phyloP scores from a whole-genome alignment of 805 yeast species.

The Isabelozyma pseudorhagii region DNA sequence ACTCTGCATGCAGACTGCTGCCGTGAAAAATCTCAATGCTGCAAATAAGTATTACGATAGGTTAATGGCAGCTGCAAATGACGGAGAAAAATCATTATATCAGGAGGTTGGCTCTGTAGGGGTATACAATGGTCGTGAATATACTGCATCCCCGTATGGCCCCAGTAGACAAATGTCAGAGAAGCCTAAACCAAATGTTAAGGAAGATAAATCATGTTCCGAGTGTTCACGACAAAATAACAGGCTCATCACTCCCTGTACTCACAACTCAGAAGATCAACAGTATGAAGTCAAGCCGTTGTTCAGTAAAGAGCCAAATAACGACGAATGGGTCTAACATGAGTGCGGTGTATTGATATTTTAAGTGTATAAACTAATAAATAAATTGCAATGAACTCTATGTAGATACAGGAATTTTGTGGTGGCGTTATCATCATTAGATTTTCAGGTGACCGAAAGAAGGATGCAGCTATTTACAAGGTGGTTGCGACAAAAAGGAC shows the following conservation, averaged over 20 bases:
- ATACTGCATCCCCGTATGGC: neutral
- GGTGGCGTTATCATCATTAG: neutral
- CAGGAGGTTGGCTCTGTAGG: neutral
- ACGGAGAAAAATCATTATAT: neutral
- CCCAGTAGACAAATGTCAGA: neutral
- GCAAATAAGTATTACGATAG: neutral
- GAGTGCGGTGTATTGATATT: neutral
- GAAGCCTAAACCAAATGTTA: neutral
- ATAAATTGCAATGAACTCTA: neutral
- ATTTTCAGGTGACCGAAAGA: no score
- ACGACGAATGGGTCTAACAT: neutral
- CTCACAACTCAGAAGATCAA: neutral
- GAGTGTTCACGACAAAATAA: neutral
- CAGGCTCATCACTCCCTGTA: neutral
- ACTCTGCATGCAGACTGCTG: constrained; percentile 11
- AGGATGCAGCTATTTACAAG: neutral
- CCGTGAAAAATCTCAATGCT: neutral
- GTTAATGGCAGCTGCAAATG: neutral
- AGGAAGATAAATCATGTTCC: neutral
- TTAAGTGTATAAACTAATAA: neutral
- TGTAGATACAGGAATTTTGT: neutral
- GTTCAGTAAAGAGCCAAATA: neutral
- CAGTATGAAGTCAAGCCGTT: neutral
- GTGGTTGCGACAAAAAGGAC: neutral
- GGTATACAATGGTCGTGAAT: neutral